Percentiles rank a stretch among this genome's conserved stretches.
These are phyloP conservation scores for Phoma sp. DNA, from an alignment of 2,329 filamentous ascomycete genomes.

Conservation along the genomic window DNA sequence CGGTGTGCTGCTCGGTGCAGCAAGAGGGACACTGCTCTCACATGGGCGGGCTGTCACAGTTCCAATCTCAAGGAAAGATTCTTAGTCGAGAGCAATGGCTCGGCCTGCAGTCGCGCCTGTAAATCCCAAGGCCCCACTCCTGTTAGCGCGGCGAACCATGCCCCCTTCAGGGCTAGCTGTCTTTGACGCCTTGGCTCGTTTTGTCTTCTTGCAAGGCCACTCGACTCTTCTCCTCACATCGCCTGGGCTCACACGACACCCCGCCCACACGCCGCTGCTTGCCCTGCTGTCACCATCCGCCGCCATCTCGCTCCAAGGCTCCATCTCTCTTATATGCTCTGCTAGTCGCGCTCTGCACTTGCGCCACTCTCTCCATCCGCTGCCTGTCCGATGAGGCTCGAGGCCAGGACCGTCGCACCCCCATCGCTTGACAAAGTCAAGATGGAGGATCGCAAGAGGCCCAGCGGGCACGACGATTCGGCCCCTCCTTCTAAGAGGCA, in stretches of 20 bases:
- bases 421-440: slow-evolving; percentile 81
- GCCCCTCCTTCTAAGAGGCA: slow-evolving; percentile 92
- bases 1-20: slow-evolving; percentile 4
- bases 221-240: slow-evolving; percentile 4
- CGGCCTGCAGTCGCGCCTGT: slow-evolving; percentile 10
- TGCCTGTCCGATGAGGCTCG: slow-evolving; percentile 80
- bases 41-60: background rate
- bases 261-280: slow-evolving; percentile 16
- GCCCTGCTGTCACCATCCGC: slow-evolving; percentile 29
- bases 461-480: slow-evolving; percentile 81
- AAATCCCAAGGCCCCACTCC: background rate
- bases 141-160: background rate
- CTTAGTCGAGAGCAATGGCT: no score
- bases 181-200: slow-evolving; percentile 7
- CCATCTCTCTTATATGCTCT: slow-evolving; percentile 25
- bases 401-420: slow-evolving; percentile 73
- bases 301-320: slow-evolving; percentile 24
- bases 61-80: no score
- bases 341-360: slow-evolving; percentile 21
- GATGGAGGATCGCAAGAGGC: slow-evolving; percentile 99
- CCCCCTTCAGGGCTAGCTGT: background rate
- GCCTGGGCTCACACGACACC: slow-evolving; percentile 36
- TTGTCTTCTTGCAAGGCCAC: slow-evolving; percentile 3
- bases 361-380: slow-evolving; percentile 32
- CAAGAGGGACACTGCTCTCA: background rate